phyloP scores from a whole-genome alignment of 768 basidiomycete species.

The Hirschioporus abietinus region DNA sequence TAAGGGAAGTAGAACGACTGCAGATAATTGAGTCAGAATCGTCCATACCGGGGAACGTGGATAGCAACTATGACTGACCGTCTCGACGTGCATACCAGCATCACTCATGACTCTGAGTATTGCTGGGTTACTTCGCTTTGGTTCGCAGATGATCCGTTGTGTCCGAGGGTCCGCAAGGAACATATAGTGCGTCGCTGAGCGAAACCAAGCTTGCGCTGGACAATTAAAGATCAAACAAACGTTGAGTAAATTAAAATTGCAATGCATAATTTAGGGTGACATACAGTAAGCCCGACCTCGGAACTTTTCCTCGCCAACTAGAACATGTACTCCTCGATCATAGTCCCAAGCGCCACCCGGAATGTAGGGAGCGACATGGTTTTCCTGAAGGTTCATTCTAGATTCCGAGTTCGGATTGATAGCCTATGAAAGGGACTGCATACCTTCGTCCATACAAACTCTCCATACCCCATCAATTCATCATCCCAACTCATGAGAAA shows the following conservation, averaged over 20 bases:
- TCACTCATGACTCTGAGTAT: slow-evolving; percentile 23
- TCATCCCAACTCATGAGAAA: slow-evolving; percentile 45
- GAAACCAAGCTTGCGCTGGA: slow-evolving; percentile 5
- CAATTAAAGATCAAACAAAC: too few relatives aligned
- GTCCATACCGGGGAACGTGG: background rate
- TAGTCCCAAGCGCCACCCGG: slow-evolving; percentile 24
- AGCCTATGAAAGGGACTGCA: slow-evolving; percentile 19
- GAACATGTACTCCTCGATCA: slow-evolving; percentile 37
- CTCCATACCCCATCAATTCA: slow-evolving; percentile 37
- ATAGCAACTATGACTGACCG: background rate
- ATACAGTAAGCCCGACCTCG: slow-evolving; percentile 36
- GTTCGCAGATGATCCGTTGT: slow-evolving; percentile 37
- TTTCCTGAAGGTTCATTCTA: slow-evolving; percentile 18
- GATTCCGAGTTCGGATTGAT: slow-evolving; percentile 8
- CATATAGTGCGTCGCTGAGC: slow-evolving; percentile 27
- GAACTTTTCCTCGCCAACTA: slow-evolving; percentile 45
- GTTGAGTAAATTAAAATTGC: background rate
- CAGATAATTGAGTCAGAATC: background rate
- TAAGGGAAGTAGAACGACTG: slow-evolving; percentile 2
- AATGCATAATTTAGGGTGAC: slow-evolving; percentile 9
- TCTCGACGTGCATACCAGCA: slow-evolving; percentile 2
- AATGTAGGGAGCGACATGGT: slow-evolving; percentile 22
- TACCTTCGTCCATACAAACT: slow-evolving; percentile 42
- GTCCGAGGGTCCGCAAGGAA: slow-evolving; percentile 42
- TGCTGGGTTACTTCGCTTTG: slow-evolving; percentile 26